Conservation (phyloP, 202 grass and related monocot genomes). For the Setaria viridis region DNA sequence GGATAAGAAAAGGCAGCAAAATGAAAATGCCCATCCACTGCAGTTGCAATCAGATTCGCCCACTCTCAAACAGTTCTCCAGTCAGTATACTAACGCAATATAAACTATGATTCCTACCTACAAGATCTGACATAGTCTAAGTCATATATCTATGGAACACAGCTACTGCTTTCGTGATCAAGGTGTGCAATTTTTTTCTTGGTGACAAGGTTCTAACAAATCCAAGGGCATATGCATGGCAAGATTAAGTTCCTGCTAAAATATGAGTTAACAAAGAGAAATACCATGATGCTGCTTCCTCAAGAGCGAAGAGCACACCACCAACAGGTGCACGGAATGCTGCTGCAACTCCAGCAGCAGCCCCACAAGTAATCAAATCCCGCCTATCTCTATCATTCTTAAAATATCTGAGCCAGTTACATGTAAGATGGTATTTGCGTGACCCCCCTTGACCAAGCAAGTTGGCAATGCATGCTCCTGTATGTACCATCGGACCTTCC, state of each 20-base stretch:
- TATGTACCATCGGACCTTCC: slow-evolving; percentile 99
- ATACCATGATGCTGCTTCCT: slow-evolving; percentile 98
- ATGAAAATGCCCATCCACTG: neutral
- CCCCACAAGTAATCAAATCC: slow-evolving; percentile 95
- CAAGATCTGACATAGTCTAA: slow-evolving; percentile 29
- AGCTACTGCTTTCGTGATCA: neutral
- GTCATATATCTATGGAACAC: neutral
- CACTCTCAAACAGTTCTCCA: slow-evolving; percentile 22
- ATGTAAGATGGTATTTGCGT: slow-evolving; percentile 95
- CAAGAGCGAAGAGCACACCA: slow-evolving; percentile 96
- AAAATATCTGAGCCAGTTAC: slow-evolving; percentile 90
- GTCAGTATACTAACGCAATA: slow-evolving; percentile 3
- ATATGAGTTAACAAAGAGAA: slow-evolving; percentile 6
- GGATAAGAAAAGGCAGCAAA: slow-evolving; percentile 10
- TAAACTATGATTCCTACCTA: slow-evolving; percentile 22
- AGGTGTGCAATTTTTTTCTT: slow-evolving; percentile 7
- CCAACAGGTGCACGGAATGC: slow-evolving; percentile 95
- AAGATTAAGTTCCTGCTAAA: slow-evolving; percentile 4
- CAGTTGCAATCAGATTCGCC: neutral
- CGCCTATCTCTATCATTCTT: slow-evolving; percentile 93
- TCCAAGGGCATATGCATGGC: neutral
- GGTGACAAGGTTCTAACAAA: neutral
- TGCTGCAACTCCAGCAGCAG: slow-evolving; percentile 95
- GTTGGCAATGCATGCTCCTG: slow-evolving; percentile 94
- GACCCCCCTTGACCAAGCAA: slow-evolving; percentile 94